phyloP scores from a whole-genome alignment of 441 rosid species.

The Erysimum cheiri region DNA sequence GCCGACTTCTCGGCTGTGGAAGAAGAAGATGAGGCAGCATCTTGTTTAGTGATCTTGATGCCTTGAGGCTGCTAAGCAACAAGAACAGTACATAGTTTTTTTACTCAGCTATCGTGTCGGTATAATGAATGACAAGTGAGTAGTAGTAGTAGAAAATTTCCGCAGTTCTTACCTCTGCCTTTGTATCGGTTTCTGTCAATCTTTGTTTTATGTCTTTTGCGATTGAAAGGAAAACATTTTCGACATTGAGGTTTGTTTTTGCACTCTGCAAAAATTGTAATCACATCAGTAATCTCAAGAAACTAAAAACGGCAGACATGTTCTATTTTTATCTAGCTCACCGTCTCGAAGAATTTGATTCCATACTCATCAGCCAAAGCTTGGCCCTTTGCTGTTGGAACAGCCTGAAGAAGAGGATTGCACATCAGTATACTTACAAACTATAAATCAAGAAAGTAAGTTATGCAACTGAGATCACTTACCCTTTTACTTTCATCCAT shows the following conservation, averaged over 20 bases:
- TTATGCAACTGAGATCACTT: constrained; percentile 17
- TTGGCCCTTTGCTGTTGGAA: constrained; percentile 48
- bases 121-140: not conserved
- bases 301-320: constrained; percentile 12
- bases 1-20: constrained; percentile 48
- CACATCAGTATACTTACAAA: constrained; percentile 18
- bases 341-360: constrained; percentile 50
- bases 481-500: constrained; percentile 88
- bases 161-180: constrained; percentile 43
- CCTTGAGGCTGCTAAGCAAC: constrained; percentile 48
- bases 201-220: constrained; percentile 47
- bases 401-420: constrained; percentile 35
- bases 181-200: constrained; percentile 46
- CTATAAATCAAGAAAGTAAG: not conserved
- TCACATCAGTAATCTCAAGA: constrained; percentile 14
- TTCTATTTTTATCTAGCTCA: constrained; percentile 23
- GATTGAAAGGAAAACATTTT: constrained; percentile 44
- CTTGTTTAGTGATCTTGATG: constrained; percentile 55
- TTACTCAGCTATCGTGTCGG: constrained; percentile 23
- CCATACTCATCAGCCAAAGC: constrained; percentile 51
- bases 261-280: constrained; percentile 43
- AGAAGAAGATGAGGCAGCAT: constrained; percentile 47
- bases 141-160: not conserved
- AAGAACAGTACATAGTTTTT: constrained; percentile 8
- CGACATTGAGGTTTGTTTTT: constrained; percentile 47